Evolutionary conservation across 352 stramenopile species (phyloP).

Genomic region (Blastocystis hominis): DNA sequence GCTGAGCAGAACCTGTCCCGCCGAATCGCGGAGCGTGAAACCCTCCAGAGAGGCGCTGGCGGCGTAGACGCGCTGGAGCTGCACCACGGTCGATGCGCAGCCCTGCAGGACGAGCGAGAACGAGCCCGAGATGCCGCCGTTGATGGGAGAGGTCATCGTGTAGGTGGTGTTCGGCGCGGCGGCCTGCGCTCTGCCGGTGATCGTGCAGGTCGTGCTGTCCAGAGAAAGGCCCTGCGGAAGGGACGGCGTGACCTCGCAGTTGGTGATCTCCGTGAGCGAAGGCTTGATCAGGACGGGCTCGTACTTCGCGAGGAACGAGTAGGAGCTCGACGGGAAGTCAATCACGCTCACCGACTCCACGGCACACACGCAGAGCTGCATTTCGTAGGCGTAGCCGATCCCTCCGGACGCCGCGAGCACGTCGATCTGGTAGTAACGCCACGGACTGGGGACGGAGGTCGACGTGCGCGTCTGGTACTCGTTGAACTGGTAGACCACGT

Average conservation of each 20-base stretch:
- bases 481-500: neutral
- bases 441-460: neutral
- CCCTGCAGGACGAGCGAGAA: neutral
- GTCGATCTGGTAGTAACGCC: neutral
- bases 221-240: neutral
- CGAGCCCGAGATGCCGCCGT: neutral
- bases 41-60: neutral
- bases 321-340: neutral
- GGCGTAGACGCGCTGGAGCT: neutral
- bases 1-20: neutral
- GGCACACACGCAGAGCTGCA: constrained; percentile 13
- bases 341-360: neutral
- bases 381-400: neutral
- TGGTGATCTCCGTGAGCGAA: neutral
- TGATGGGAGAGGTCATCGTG: neutral
- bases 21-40: neutral
- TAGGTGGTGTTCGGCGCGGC: neutral
- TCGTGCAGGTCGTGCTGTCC: neutral
- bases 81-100: neutral
- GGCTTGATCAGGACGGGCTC: neutral
- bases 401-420: neutral
- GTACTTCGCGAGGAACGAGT: neutral
- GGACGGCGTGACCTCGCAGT: neutral
- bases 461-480: neutral
- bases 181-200: neutral